Base-by-base conservation (phyloP, 306 rosid species). In the Calophaca sinica region DNA sequence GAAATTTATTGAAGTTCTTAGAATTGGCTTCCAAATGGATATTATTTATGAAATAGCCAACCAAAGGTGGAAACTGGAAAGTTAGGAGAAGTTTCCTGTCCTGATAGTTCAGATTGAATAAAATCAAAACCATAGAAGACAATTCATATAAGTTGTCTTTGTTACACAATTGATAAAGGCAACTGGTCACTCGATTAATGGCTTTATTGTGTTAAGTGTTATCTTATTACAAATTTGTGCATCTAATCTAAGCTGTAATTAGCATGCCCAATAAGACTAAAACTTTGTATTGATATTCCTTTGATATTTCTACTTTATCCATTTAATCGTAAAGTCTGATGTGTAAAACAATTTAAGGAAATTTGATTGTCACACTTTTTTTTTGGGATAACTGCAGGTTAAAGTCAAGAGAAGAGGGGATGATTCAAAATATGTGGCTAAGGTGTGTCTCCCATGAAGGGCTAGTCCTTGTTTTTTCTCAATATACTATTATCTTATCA, bases 351-450 rank as follows among this genome's bases (percentile, higher is more conserved):
- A 68, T 68, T 61, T 68, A 51, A 51, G 38, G 45, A 28, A 41
- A 67, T 62, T 70, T 65, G 46, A 15, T 68, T 69, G 13, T 54
- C 65, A 45, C 74, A n/a, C 4, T 13, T 69, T 39, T 33, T 48
- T 55, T 75, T 28, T 53, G 74, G 48, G 61, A 72, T 72, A 44
- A 66, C 68, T 81, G 76, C 88, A 94, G 99, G 99, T 94, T 49
- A 94, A 94, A 88, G 96, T 94, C 75, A 94, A 94, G 87, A 90
- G 86, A 85, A 90, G 99, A 82, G 99, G 99, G 52, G 99, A 94
- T 81, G 96, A 94, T 81, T 90, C 93, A 60, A 94, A 92, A 85
- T 94, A 90, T 78, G 99, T 92, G 67, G 99, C 99, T 66, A 92
- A 92, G 97, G 99, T 94, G 79, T 54, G 82, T 77, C n/a, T 81